Conservation (phyloP, 441 rosid species). For the Brassica hybrid region DNA sequence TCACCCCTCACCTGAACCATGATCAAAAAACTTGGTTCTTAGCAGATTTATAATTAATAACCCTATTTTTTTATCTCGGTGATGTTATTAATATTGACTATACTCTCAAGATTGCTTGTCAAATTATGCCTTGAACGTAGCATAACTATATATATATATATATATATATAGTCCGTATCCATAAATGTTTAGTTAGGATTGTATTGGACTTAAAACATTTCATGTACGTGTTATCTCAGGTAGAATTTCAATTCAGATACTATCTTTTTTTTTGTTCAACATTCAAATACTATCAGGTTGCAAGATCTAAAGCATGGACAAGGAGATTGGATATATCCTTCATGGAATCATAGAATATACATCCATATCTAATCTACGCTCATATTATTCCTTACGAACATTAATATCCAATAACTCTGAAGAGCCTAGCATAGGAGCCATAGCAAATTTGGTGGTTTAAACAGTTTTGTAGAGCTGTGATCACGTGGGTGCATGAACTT, state of each 20-base stretch:
- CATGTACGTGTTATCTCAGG: conserved; percentile 18
- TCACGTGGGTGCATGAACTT: conserved; percentile 82
- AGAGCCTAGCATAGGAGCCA: conserved; percentile 59
- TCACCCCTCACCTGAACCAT: not conserved
- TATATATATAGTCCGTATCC: conserved; percentile 7
- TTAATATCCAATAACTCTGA: conserved; percentile 5
- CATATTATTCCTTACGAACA: conserved; percentile 4
- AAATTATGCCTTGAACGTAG: too few species aligned
- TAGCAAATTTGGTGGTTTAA: conserved; percentile 55
- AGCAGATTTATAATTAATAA: too few species aligned
- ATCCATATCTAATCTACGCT: conserved; percentile 22
- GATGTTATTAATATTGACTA: too few species aligned
- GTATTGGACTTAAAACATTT: too few species aligned
- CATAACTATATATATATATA: too few species aligned
- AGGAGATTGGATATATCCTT: conserved; percentile 3
- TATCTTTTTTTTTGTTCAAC: too few species aligned
- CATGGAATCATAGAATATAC: conserved; percentile 25
- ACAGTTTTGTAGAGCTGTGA: conserved; percentile 52
- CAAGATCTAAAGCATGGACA: conserved; percentile 25
- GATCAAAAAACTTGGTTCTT: too few species aligned
- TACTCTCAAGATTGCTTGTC: too few species aligned
- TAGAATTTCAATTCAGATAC: not conserved
- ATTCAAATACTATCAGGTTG: too few species aligned
- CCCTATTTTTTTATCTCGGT: too few species aligned
- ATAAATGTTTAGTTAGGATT: not conserved